Evolutionary conservation across 192 early-diverging fungal genomes (phyloP).

Genomic region (Coemansia sp.): DNA sequence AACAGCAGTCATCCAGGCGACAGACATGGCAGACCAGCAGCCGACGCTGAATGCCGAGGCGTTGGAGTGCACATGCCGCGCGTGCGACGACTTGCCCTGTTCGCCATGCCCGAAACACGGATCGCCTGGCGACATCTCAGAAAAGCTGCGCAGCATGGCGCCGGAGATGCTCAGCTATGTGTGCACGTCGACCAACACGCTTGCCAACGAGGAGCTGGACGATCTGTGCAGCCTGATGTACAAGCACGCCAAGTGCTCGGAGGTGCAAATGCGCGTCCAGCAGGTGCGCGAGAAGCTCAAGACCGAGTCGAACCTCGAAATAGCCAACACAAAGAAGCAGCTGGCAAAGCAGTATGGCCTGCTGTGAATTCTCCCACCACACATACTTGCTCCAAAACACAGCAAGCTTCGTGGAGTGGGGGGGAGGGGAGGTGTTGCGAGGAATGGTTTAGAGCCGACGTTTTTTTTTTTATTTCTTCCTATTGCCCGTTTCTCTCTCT

Average conservation of each 20-base stretch:
- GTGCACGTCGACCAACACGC: constrained; percentile 35
- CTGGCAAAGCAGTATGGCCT: constrained; percentile 38
- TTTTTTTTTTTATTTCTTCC: neutral
- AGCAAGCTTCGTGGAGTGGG: too few relatives aligned
- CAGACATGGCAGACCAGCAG: constrained; percentile 6
- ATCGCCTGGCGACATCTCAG: constrained; percentile 33
- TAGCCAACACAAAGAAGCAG: constrained; percentile 33
- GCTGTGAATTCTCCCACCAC: constrained; percentile 1
- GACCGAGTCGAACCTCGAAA: constrained; percentile 36
- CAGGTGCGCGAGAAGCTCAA: constrained; percentile 36
- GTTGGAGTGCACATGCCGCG: constrained; percentile 34
- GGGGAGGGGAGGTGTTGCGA: neutral
- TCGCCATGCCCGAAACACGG: constrained; percentile 45
- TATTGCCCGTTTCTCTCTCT: neutral
- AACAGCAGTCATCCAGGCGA: neutral
- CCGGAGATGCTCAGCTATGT: constrained; percentile 46
- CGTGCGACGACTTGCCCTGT: constrained; percentile 16
- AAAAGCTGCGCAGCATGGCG: constrained; percentile 41
- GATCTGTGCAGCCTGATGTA: constrained; percentile 52
- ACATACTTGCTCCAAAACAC: too few relatives aligned
- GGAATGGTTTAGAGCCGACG: neutral
- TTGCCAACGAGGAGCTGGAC: constrained; percentile 50
- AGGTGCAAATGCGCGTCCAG: constrained; percentile 47
- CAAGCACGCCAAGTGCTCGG: constrained; percentile 54
- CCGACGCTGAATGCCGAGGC: neutral